Evolutionary conservation across 2,329 filamentous ascomycete species (phyloP).

Genomic region (Talaromyces albobiverticillius): DNA sequence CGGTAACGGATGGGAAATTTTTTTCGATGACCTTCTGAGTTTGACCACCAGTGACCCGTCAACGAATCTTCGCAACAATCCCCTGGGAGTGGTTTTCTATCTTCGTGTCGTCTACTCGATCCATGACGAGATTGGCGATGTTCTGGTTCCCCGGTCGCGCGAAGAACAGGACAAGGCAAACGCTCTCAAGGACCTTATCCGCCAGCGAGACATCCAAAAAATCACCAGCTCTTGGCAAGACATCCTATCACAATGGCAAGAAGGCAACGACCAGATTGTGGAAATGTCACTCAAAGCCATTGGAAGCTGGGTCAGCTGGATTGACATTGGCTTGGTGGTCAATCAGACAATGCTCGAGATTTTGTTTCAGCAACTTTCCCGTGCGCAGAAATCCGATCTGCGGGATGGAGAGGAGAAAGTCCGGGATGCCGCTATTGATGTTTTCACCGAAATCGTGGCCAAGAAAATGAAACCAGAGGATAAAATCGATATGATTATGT

Average conservation of each 20-base stretch:
- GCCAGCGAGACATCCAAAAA: conserved; percentile 81
- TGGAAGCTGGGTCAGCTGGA: conserved; percentile 98
- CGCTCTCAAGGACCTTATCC: conserved; percentile 85
- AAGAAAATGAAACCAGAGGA: conserved; percentile 97
- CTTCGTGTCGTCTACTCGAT: conserved; percentile 83
- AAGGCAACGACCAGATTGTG: conserved; percentile 68
- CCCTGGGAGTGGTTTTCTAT: conserved; percentile 77
- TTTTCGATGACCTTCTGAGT: conserved; percentile 84
- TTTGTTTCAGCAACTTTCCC: conserved; percentile 83
- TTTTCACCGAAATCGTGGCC: conserved; percentile 90
- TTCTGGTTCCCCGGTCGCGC: conserved; percentile 74
- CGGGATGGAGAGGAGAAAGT: conserved; percentile 75
- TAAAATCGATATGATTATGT: conserved; percentile 86
- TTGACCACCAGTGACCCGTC: conserved; percentile 63
- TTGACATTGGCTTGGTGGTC: conserved; percentile 90
- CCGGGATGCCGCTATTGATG: conserved; percentile 86
- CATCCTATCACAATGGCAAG: conserved; percentile 74
- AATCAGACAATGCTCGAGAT: conserved; percentile 83
- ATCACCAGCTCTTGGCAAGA: conserved; percentile 90
- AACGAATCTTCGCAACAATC: conserved; percentile 64
- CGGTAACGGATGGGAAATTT: conserved; percentile 78
- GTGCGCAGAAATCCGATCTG: conserved; percentile 58
- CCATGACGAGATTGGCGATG: conserved; percentile 96
- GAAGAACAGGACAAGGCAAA: conserved; percentile 82
- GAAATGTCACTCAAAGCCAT: conserved; percentile 90